Conservation (phyloP, 2,329 filamentous ascomycete genomes). For the Penicillium vulpinum region DNA sequence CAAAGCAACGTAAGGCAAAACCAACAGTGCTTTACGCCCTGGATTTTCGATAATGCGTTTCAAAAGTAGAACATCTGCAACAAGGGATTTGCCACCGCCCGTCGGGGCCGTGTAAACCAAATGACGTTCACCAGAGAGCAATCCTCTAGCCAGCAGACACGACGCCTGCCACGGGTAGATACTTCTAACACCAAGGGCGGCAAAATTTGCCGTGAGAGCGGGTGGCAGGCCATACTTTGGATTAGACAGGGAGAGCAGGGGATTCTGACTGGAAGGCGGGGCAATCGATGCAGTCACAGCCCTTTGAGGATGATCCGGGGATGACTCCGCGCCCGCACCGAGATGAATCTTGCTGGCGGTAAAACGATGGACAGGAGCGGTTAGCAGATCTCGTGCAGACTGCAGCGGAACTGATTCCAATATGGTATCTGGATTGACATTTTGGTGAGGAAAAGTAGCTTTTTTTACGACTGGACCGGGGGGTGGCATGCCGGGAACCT, state of each 20-base stretch:
- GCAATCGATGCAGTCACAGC: conserved; percentile 51
- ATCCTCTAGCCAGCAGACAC: conserved; percentile 66
- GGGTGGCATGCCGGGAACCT: conserved; percentile 2
- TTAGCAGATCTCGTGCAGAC: conserved; percentile 32
- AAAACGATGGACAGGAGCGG: conserved; percentile 37
- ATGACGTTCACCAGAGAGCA: conserved; percentile 66
- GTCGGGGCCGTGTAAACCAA: conserved; percentile 79
- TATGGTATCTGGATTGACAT: conserved; percentile 10
- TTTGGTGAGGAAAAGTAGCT: conserved; percentile 10
- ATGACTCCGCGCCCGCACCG: conserved; percentile 21
- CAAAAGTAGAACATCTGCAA: conserved; percentile 71
- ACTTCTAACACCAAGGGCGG: conserved; percentile 64
- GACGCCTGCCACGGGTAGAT: conserved; percentile 81
- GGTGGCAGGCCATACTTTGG: conserved; percentile 63
- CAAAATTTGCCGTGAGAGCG: conserved; percentile 64
- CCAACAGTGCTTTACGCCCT: conserved; percentile 67
- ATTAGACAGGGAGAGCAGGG: conserved; percentile 61
- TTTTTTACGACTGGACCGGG: conserved; percentile 1
- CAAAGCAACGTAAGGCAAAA: conserved; percentile 75
- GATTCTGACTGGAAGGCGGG: conserved; percentile 42
- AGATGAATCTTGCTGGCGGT: conserved; percentile 39
- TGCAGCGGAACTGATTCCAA: conserved; percentile 23
- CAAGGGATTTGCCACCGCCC: conserved; percentile 74
- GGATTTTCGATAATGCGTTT: conserved; percentile 67
- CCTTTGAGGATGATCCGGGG: conserved; percentile 20